A percentile compares a stretch with the other conserved stretches of the same genome.
Conservation (phyloP, 371 early-diverging fungal species). For the Smittium culicis region DNA sequence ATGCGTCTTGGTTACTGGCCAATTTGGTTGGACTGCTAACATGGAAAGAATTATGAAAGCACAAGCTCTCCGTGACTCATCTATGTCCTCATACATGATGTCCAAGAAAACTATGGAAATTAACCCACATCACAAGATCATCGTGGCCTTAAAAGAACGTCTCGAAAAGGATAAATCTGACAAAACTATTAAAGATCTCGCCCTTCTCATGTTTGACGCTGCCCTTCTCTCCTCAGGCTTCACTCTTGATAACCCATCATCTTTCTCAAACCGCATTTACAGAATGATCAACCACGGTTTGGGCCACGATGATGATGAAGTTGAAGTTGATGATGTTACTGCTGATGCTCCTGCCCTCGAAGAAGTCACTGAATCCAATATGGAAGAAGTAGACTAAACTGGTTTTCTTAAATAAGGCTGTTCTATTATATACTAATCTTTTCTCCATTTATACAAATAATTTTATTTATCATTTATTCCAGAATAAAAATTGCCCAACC, state of each 20-base stretch:
- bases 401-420: too few species aligned
- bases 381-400: conserved; percentile 95
- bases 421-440: too few species aligned
- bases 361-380: conserved; percentile 69
- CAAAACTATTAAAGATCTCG: conserved; percentile 92
- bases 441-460: too few species aligned
- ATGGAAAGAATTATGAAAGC: conserved; percentile 99
- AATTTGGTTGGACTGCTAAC: conserved; percentile 97
- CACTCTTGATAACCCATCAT: conserved; percentile 85
- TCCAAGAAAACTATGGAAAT: conserved; percentile 97
- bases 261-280: conserved; percentile 90
- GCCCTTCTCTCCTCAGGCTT: conserved; percentile 93
- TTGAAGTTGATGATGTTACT: conserved; percentile 39
- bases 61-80: conserved; percentile 92
- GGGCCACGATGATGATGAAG: conserved; percentile 68
- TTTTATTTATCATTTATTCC: too few species aligned
- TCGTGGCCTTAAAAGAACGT: conserved; percentile 82
- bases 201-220: conserved; percentile 85
- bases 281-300: conserved; percentile 97
- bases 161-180: conserved; percentile 84
- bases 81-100: conserved; percentile 94
- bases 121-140: conserved; percentile 88
- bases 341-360: conserved; percentile 65
- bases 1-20: conserved; percentile 93
- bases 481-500: too few species aligned